phyloP scores from a whole-genome alignment of 495 filamentous ascomycete genomes.

The Astrothelium subdiscretum region DNA sequence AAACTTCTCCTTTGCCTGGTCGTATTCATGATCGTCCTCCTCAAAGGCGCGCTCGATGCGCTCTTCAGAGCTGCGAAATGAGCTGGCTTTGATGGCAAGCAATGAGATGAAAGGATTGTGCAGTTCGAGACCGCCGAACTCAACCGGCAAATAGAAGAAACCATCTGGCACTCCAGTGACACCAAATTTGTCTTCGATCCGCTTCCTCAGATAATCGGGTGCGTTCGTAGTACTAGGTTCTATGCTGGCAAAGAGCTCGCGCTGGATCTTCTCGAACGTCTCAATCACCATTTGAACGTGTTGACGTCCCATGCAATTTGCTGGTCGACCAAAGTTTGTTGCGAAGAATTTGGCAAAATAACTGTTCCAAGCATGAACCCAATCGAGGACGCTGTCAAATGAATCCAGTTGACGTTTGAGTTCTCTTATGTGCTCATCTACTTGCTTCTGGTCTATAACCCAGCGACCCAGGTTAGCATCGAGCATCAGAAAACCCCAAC shows the following conservation, averaged over 20 bases:
- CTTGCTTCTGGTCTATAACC: slow-evolving; percentile 19
- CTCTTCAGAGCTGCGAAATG: slow-evolving; percentile 24
- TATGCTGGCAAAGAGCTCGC: slow-evolving; percentile 12
- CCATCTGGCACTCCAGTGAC: slow-evolving; percentile 20
- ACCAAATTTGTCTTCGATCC: slow-evolving; percentile 16
- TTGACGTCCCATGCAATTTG: slow-evolving; percentile 21
- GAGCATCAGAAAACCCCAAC: slow-evolving; percentile 23
- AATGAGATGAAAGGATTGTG: slow-evolving; percentile 42
- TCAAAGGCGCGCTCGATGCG: slow-evolving; percentile 28
- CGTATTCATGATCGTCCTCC: slow-evolving; percentile 30
- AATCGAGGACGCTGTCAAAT: slow-evolving; percentile 20
- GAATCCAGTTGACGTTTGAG: slow-evolving; percentile 17
- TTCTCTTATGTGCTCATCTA: slow-evolving; percentile 22
- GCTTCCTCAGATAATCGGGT: slow-evolving; percentile 15
- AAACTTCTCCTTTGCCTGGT: slow-evolving; percentile 24
- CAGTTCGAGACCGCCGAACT: slow-evolving; percentile 45
- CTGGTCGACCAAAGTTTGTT: slow-evolving; percentile 25
- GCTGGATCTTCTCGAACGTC: slow-evolving; percentile 19
- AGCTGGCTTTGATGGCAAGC: slow-evolving; percentile 29
- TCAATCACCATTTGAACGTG: slow-evolving; percentile 22
- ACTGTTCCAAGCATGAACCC: slow-evolving; percentile 25
- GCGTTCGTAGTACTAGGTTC: slow-evolving; percentile 10
- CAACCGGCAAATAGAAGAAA: slow-evolving; percentile 37
- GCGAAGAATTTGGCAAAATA: slow-evolving; percentile 20
- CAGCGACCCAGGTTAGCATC: slow-evolving; percentile 18